Evolutionary conservation across 345 rosid genomes (phyloP).

Genomic region (Gossypium turneri): DNA sequence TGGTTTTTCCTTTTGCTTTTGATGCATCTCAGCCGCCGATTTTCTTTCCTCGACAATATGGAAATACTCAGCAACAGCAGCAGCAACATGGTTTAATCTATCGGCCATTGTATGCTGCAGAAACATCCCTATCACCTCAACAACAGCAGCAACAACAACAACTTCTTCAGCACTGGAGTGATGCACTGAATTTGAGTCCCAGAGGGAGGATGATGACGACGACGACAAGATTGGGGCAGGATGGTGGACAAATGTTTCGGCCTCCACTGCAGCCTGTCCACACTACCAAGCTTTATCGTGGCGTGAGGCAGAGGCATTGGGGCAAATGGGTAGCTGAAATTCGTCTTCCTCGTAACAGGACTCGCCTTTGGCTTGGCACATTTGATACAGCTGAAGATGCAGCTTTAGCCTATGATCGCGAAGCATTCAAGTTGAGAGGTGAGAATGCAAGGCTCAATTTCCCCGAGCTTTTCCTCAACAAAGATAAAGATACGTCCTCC

Average conservation of each 20-base stretch:
- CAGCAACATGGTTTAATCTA: conserved; percentile 29
- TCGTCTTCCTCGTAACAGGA: conserved; percentile 87
- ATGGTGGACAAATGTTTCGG: conserved; percentile 46
- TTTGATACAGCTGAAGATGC: conserved; percentile 92
- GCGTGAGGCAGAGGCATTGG: conserved; percentile 96
- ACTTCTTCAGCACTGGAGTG: conserved; percentile 60
- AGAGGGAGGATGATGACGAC: conserved; percentile 66
- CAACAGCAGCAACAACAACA: conserved; percentile 33
- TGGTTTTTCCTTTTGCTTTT: conserved; percentile 52
- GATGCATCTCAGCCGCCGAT: conserved; percentile 37
- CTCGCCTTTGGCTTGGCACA: conserved; percentile 96
- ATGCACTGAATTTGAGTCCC: conserved; percentile 47
- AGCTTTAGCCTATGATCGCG: conserved; percentile 87
- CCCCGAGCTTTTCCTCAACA: conserved; percentile 72
- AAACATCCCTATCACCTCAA: conserved; percentile 27
- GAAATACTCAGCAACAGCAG: conserved; percentile 14
- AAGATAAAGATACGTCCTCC: conserved; percentile 33
- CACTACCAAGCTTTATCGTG: conserved; percentile 81
- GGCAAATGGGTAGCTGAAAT: conserved; percentile 99
- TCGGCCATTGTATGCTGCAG: conserved; percentile 33
- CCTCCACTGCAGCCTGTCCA: conserved; percentile 63
- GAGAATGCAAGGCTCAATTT: conserved; percentile 88
- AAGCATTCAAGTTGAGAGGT: conserved; percentile 85
- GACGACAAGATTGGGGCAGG: conserved; percentile 68
- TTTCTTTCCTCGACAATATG: conserved; percentile 32